Conservation (phyloP, 192 early-diverging fungal genomes). For the Phycomyces nitens region DNA sequence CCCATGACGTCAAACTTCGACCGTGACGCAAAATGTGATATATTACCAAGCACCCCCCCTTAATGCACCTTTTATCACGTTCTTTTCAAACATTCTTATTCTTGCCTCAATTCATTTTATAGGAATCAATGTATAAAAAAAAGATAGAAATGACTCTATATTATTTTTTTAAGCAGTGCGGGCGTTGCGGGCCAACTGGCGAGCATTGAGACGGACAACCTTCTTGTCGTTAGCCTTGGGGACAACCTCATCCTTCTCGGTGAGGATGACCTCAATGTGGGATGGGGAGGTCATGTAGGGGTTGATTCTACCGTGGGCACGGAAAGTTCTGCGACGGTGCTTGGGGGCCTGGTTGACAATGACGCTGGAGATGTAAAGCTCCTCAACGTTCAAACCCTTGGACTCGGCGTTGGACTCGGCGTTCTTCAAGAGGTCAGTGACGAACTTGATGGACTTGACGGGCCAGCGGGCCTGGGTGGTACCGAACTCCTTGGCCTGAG, state of each 20-base stretch:
- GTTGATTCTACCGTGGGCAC: conserved; percentile 96
- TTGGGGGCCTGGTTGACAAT: conserved; percentile 98
- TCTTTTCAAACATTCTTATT: too few species aligned
- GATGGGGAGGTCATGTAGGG: conserved; percentile 93
- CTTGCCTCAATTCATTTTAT: too few species aligned
- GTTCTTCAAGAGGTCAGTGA: conserved; percentile 93
- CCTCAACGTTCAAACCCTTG: conserved; percentile 89
- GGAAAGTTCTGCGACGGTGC: conserved; percentile 95
- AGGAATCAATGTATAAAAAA: too few species aligned
- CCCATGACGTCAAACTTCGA: too few species aligned
- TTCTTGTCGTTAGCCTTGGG: conserved; percentile 60
- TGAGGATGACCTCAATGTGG: conserved; percentile 94
- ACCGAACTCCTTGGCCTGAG: conserved; percentile 93
- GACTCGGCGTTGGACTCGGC: conserved; percentile 95
- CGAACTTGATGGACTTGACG: conserved; percentile 91
- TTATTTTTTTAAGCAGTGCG: conserved; percentile 34
- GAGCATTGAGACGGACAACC: conserved; percentile 48
- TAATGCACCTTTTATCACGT: too few species aligned
- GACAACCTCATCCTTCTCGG: conserved; percentile 85
- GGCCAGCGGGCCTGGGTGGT: conserved; percentile 95
- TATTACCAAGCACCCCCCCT: too few species aligned
- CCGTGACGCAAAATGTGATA: too few species aligned
- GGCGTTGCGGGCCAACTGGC: conserved; percentile 51
- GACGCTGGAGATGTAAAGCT: conserved; percentile 89
- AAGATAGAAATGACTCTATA: background rate